Conservation (phyloP, 441 rosid genomes). For the Erodium trifolium region DNA sequence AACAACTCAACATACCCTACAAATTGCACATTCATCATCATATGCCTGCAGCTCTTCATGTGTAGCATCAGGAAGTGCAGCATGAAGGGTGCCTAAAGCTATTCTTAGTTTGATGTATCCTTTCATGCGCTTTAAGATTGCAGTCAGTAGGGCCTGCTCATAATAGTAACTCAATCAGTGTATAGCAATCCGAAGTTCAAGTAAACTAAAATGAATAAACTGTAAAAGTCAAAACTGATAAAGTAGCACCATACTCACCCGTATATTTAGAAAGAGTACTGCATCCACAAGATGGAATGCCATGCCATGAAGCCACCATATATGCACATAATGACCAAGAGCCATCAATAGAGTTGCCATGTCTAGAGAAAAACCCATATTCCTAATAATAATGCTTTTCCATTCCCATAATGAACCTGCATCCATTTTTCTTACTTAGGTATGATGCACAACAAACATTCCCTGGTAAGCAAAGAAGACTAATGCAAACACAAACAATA, state of each 20-base stretch:
- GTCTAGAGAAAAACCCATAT: constrained; percentile 83
- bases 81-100: constrained; percentile 88
- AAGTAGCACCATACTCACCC: constrained; percentile 46
- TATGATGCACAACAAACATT: background rate
- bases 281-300: constrained; percentile 92
- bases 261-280: constrained; percentile 77
- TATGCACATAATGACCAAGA: constrained; percentile 76
- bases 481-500: background rate
- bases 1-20: constrained; percentile 62
- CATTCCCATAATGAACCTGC: constrained; percentile 90
- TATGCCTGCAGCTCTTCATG: constrained; percentile 73
- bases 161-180: constrained; percentile 14
- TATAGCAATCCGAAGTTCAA: background rate
- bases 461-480: background rate
- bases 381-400: constrained; percentile 73
- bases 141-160: constrained; percentile 83
- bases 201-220: background rate
- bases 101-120: constrained; percentile 78
- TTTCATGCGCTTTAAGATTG: constrained; percentile 79
- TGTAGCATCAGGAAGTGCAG: constrained; percentile 98
- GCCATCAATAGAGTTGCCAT: constrained; percentile 86
- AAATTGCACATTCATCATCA: constrained; percentile 99
- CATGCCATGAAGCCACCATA: constrained; percentile 98
- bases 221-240: constrained; percentile 3
- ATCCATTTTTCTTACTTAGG: background rate